phyloP scores from a whole-genome alignment of 2,329 filamentous ascomycete species.

The Sporothrix luriei region DNA sequence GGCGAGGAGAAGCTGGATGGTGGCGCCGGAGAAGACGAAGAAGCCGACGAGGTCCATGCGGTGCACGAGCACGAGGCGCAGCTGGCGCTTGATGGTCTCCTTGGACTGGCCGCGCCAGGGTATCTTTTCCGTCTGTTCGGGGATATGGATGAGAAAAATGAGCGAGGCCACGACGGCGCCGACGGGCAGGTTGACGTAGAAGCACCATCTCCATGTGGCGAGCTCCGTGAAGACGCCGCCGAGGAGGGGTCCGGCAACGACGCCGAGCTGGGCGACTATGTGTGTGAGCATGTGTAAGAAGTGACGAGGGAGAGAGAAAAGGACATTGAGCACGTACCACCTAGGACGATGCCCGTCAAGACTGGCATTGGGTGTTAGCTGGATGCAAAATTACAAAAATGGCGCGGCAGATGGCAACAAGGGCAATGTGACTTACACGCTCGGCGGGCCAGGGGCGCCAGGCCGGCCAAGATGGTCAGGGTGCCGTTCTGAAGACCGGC shows the following conservation, averaged over 20 bases:
- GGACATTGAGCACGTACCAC: not conserved
- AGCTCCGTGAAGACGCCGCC: constrained; percentile 38
- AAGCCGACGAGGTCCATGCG: constrained; percentile 34
- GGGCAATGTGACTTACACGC: not conserved
- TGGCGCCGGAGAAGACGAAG: constrained; percentile 37
- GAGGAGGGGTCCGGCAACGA: constrained; percentile 37
- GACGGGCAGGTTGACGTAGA: constrained; percentile 43
- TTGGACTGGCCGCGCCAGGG: constrained; percentile 35
- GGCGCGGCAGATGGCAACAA: not conserved
- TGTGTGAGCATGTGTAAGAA: not conserved
- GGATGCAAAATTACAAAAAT: too few relatives aligned
- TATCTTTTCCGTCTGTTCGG: constrained; percentile 26
- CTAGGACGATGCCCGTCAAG: constrained; percentile 5
- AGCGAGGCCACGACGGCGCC: constrained; percentile 39
- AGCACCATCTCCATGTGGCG: constrained; percentile 43
- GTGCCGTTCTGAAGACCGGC: constrained; percentile 47
- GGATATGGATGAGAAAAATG: constrained; percentile 35
- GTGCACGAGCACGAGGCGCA: constrained; percentile 16
- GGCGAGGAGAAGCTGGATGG: constrained; percentile 50
- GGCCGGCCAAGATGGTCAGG: constrained; percentile 41
- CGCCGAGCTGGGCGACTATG: constrained; percentile 40
- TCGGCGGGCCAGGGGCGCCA: constrained; percentile 3
- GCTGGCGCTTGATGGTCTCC: constrained; percentile 1
- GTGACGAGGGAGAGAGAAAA: not conserved
- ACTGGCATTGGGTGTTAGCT: not conserved